Evolutionary conservation across 257 asterid genomes (phyloP), one percentile per base, ranked within the genome.

Genomic region (Handroanthus guayacan): DNA sequence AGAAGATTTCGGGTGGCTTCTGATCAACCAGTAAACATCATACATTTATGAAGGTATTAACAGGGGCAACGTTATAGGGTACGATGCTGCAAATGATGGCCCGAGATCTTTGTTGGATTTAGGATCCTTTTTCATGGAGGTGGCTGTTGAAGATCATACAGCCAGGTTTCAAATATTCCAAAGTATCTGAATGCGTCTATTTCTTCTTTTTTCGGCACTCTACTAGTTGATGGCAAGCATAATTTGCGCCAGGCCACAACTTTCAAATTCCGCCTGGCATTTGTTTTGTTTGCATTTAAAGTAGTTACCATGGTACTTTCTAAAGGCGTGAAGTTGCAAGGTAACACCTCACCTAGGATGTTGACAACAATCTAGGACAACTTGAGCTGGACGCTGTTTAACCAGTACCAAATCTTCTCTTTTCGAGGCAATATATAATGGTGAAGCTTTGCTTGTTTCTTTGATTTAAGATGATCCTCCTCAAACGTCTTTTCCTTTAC

Each of bases 251-350:
- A 10, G 20, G 31, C 31, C 31, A 25, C 31, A 25, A 34, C 65
- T 10, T 14, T 54, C 44, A 36, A 64, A 34, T 50, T 63, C 36
- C 38, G 17, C 51, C 45, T 69, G 50, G 72, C 57, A 41, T 72
- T 80, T 62, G 16, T 18, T 11, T 51, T 70, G 54, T 48, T 62
- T 69, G 66, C 67, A 17, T 47, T 79, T 56, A 79, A 92, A 96
- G 94, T 89, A 44, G 98, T 92, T 65, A 87, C 97, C 47, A 89
- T 86, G 78, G 91, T 91, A 82, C 83, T 92, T 68, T 89, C 94
- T 18, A 87, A 91, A 81, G 98, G 98, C 69, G 77, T 90, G 48
- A 85, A 79, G 11, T 73, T 85, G 74, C 31, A 25, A 81, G 96
- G 79, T 92, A 89, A 65, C 87, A 91, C 80, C 84, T 94, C 20